Base-by-base conservation (phyloP, 208 protist genomes). In the Polymyxa betae region DNA sequence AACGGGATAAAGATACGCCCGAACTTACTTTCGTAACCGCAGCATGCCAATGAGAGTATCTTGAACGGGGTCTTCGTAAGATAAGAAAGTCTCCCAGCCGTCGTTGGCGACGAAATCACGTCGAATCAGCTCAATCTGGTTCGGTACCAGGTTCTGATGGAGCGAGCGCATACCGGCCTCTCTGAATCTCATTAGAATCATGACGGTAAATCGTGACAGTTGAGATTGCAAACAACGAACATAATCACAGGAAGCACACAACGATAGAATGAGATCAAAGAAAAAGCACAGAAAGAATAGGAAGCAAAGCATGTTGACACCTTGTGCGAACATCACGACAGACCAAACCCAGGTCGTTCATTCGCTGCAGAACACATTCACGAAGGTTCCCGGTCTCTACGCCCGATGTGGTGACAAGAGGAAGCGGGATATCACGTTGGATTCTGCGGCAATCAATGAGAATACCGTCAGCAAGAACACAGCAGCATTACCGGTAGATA, bases 361-460 rank as follows among this genome's bases (percentile, higher is more conserved):
- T 96, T 87, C 96, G 95, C 38, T 93, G 77, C 0, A 98, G 95
- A 10, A 98, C 96, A 0, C 98, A 93, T 94, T 99, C 97, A 16
- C 98, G 95, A 45, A 99, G 93, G 94, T 99, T 99, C 24, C 97
- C 96, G 46, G 97, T 95, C 90, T 99, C 98, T 5, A 99, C 97
- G 52, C 98, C 98, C 5, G 72, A 82, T 20, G 94, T 95, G 0
- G 98, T 94, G 1, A 99, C 97, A 88, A 99, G 96, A 49, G 98
- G 97, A 91, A 98, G 96, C 24, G 98, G 98, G 87, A 99, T 99
- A 94, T 99, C 98, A 29, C 92, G 64, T 46, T 99, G 97, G 38
- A 99, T 97, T 60, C 49, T 60, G 24, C 5, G 24, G 12, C 49
- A 24, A 60, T 24, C 5, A 60, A 24, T 5, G 24, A 24, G 5